Conservation (phyloP, 257 asterid species). For the Lithospermum erythrorhizon region DNA sequence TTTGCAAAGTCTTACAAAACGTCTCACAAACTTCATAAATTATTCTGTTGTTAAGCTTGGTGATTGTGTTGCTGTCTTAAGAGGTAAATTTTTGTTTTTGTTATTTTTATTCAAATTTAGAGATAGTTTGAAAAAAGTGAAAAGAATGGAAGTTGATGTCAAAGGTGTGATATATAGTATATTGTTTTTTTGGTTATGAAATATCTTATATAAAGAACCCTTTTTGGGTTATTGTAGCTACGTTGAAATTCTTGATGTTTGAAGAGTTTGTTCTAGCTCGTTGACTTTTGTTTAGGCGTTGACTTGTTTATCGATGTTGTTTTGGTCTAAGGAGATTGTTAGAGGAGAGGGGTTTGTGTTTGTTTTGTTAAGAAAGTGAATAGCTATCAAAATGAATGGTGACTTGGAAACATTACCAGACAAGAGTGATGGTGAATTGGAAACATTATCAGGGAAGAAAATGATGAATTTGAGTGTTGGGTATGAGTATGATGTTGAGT, state of each 20-base stretch:
- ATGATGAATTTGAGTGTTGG: constrained; percentile 30
- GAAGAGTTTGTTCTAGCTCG: neutral
- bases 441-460: constrained; percentile 27
- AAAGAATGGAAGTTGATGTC: neutral
- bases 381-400: constrained; percentile 54
- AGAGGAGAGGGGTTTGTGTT: neutral
- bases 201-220: neutral
- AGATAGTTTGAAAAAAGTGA: neutral
- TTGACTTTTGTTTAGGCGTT: neutral
- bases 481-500: constrained; percentile 44
- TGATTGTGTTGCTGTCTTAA: constrained; percentile 63
- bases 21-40: constrained; percentile 65
- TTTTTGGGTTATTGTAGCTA: constrained; percentile 2
- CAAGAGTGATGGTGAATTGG: constrained; percentile 44
- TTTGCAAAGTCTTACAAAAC: constrained; percentile 11
- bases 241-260: constrained; percentile 3
- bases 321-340: constrained; percentile 4
- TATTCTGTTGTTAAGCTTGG: constrained; percentile 71
- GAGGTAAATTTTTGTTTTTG: constrained; percentile 29
- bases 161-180: constrained; percentile 1
- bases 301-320: neutral
- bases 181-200: neutral
- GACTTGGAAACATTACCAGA: constrained; percentile 43
- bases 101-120: neutral
- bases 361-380: neutral